Evolutionary conservation across 805 yeast species (phyloP), one percentile per base, ranked within the genome.

Genomic region (Huiozyma sinensis): DNA sequence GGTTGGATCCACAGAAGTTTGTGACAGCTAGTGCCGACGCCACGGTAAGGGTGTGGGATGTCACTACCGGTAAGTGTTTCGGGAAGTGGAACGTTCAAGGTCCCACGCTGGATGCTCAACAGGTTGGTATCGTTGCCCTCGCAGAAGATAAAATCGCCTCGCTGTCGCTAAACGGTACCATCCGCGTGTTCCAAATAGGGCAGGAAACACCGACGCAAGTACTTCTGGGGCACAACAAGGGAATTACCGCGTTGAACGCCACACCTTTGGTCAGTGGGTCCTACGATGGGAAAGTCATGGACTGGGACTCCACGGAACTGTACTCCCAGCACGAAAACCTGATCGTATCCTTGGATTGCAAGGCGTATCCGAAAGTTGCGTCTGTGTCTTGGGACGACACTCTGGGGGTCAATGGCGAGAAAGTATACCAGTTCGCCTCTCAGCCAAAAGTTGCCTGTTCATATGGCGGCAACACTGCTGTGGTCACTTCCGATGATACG

Each of bases 341-440:
- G 49, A 73, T 90, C 38, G 77, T 76, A 32, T 79, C 80, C 2
- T 55, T 77, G 24, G 72, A 52, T 28, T 55, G 52, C 27, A 51
- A 50, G 5, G 55, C 57, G 9, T 61, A 58, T 0, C 55, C 61
- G 0, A 43, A 64, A 6, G 54, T 77, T 13, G 63, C 69, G 42
- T 70, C 87, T n/a, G 69, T 77, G 17, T 94, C 89, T 3, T 92
- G 97, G 97, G 98, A 90, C 63, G 95, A 86, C 57, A 76, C 76
- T 10, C 54, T 88, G 39, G 76, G 73, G 55, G 53, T 63, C 10
- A 56, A 53, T 28, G 60, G 61, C 9, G 44, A 44, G 17, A 42
- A 47, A 1, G 49, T 46, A 28, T 45, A 52, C 40, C 47, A 55
- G 24, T 67, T 68, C 28, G 65, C 62, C 29, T 64, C 65, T 12